Percentiles rank a stretch among this genome's conserved stretches.
Conservation (phyloP, 176 grass and related monocot species). For the Rhynchospora tenuis region DNA sequence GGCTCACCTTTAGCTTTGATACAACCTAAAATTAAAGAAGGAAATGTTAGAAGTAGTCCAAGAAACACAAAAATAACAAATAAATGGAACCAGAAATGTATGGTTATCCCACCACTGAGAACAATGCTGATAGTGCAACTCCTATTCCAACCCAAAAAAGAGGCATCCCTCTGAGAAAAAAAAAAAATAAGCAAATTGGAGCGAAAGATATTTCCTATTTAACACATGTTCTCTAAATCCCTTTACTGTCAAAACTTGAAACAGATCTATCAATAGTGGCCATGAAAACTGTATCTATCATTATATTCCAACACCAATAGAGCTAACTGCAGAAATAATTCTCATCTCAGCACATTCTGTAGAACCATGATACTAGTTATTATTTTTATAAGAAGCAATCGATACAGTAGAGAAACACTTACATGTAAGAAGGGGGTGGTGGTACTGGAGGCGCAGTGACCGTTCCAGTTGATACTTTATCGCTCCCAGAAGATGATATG, state of each 20-base stretch:
- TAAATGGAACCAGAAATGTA: slow-evolving; percentile 14
- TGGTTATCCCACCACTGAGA: slow-evolving; percentile 51
- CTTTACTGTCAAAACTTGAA: background rate
- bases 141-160: slow-evolving; percentile 98
- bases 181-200: background rate
- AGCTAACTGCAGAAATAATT: background rate
- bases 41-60: background rate
- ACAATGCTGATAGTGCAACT: slow-evolving; percentile 71
- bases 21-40: slow-evolving; percentile 42
- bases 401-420: slow-evolving; percentile 1
- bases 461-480: slow-evolving; percentile 45
- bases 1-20: slow-evolving; percentile 81
- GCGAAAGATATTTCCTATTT: background rate
- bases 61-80: slow-evolving; percentile 25
- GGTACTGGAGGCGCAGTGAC: slow-evolving; percentile 39
- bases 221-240: background rate
- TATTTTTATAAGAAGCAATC: background rate
- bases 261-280: background rate
- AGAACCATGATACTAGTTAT: background rate
- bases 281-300: background rate
- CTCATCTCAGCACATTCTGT: background rate
- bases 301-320: background rate
- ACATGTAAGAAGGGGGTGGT: slow-evolving; percentile 46
- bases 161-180: slow-evolving; percentile 61
- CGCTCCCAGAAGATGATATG: slow-evolving; percentile 50